Base-by-base conservation (phyloP, 192 early-diverging fungal genomes). In the Coemansia sp. region DNA sequence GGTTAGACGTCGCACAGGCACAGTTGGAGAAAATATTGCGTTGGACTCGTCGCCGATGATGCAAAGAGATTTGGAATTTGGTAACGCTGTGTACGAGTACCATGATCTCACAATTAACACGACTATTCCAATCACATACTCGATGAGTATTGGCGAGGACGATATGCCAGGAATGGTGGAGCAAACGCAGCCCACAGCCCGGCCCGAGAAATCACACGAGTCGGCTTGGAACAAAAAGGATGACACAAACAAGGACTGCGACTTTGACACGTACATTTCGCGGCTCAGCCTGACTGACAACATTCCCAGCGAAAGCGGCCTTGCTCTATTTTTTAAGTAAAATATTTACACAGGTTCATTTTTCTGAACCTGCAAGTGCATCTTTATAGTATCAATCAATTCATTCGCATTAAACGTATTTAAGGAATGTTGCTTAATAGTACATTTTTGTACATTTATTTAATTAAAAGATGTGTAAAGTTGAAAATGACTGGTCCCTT, bases 51-150 rank as follows among this genome's bases (percentile, higher is more conserved):
- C n/a, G 5, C 19, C 32, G 4, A 27, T 8, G 41, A n/a, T 18
- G 7, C 9, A 45, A 7, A 3, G 11, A 13, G 38, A 35, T 5
- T n/a, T 26, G 32, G 50, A 11, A 1, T 22, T 32, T 14, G 32
- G 19, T 4, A 13, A 14, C 4, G 5, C 20, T 26, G 3, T 35
- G 18, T 6, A n/a, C 27, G 60, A 37, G 20, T 18, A 32, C 29
- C 12, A 20, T 3, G 38, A 37, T 9, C 29, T 27, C 4, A 45
- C 14, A 16, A 19, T 27, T 8, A 23, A 23, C 27, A 43, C 26
- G 38, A 18, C 16, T 9, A 49, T 56, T 19, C 62, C 62, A 5
- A 41, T 48, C n/a, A 63, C 56, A 19, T 59, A 70, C 19, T 29
- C 38, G 1, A 43, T 70, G 49, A 35, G 37, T 35, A 22, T 65